Conservation (phyloP, 2,329 filamentous ascomycete genomes). For the Exophiala lecanii-corni region DNA sequence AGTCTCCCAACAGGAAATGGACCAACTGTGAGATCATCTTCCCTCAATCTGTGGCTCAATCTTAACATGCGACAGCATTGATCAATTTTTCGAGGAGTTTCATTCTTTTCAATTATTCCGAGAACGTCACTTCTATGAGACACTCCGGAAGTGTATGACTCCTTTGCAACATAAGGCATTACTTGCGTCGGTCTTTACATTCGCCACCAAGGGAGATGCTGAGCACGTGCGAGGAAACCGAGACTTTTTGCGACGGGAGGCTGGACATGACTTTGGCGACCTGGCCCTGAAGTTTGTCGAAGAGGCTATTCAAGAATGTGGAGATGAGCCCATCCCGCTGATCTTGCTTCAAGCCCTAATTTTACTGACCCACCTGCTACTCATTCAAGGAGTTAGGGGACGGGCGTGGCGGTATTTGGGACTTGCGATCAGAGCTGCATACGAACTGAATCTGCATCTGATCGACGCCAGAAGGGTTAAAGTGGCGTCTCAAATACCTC, state of each 20-base stretch:
- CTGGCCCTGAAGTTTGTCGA: constrained; percentile 27
- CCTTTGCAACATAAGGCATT: constrained; percentile 24
- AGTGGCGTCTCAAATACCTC: not conserved
- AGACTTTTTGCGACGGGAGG: not conserved
- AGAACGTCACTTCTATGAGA: constrained; percentile 28
- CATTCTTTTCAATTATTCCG: constrained; percentile 30
- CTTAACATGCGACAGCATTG: not conserved
- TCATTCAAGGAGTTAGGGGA: constrained; percentile 35
- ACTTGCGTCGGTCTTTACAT: constrained; percentile 30
- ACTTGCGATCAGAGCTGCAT: constrained; percentile 29
- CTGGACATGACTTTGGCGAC: constrained; percentile 16
- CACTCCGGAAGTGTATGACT: constrained; percentile 18
- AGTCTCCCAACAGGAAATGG: not conserved
- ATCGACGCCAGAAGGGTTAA: constrained; percentile 13
- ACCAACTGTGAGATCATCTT: not conserved
- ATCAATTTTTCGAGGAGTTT: not conserved
- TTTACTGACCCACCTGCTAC: constrained; percentile 32
- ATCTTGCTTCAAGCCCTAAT: constrained; percentile 35
- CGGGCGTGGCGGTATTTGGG: constrained; percentile 34
- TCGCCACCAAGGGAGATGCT: constrained; percentile 12
- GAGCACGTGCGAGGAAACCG: constrained; percentile 7
- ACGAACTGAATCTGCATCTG: constrained; percentile 33
- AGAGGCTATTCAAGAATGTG: constrained; percentile 30
- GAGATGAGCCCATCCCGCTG: constrained; percentile 32
- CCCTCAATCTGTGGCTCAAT: not conserved